Percentiles rank a stretch among this genome's conserved stretches.
phyloP scores from a whole-genome alignment of 1,284 basidiomycete species.

The Rhodotorula mucilaginosa region DNA sequence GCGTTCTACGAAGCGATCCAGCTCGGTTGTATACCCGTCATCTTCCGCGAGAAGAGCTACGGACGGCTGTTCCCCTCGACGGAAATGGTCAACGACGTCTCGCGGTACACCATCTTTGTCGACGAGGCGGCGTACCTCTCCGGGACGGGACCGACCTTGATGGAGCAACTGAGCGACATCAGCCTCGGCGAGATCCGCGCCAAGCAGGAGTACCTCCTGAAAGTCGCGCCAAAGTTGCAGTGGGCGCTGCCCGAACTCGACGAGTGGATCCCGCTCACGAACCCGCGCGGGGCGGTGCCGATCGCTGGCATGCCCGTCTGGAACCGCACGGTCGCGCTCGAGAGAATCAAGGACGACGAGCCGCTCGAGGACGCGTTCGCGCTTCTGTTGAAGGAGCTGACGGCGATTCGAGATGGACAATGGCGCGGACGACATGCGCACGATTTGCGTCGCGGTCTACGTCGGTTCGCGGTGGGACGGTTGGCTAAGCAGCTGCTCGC shows the following conservation, averaged over 20 bases:
- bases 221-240: constrained; percentile 29
- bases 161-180: constrained; percentile 29
- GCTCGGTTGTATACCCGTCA: constrained; percentile 41
- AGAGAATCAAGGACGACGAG: constrained; percentile 5
- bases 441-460: constrained; percentile 26
- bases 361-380: constrained; percentile 31
- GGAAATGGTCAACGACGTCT: constrained; percentile 36
- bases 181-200: constrained; percentile 16
- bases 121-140: constrained; percentile 37
- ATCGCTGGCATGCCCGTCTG: constrained; percentile 11
- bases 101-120: constrained; percentile 32
- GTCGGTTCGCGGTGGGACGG: constrained; percentile 12
- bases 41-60: constrained; percentile 38
- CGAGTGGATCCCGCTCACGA: constrained; percentile 14
- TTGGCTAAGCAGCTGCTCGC: background rate
- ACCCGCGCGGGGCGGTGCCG: background rate
- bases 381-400: constrained; percentile 32
- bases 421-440: constrained; percentile 27
- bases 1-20: constrained; percentile 39
- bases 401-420: constrained; percentile 27
- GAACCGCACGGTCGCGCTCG: constrained; percentile 14
- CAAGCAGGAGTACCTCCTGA: constrained; percentile 30
- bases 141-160: constrained; percentile 24
- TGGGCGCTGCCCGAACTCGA: constrained; percentile 28
- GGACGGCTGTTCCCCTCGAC: constrained; percentile 38